Conservation (phyloP, 331 rosid species). For the Ulmus americana region DNA sequence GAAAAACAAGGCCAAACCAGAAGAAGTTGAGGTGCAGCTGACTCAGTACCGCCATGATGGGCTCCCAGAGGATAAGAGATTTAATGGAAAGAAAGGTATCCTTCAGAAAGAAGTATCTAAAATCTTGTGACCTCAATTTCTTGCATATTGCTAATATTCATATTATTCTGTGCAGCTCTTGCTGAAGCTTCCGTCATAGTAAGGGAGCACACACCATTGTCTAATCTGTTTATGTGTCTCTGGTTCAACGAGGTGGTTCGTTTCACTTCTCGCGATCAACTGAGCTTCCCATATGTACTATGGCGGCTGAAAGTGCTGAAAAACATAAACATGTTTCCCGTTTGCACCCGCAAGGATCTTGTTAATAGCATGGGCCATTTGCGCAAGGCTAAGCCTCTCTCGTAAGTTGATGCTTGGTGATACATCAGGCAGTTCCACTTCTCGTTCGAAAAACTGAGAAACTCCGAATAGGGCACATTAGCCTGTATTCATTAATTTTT, state of each 20-base stretch:
- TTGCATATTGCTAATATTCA: conserved; percentile 1
- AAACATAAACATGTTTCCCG: conserved; percentile 74
- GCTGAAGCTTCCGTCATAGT: conserved; percentile 84
- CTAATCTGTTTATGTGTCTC: conserved; percentile 72
- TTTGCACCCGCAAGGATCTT: conserved; percentile 91
- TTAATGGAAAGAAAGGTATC: conserved; percentile 86
- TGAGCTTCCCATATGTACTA: conserved; percentile 87
- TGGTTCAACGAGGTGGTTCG: conserved; percentile 96
- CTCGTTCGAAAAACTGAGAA: neutral
- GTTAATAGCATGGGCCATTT: conserved; percentile 95
- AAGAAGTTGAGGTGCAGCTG: conserved; percentile 86
- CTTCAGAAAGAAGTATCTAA: neutral
- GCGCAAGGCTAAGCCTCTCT: conserved; percentile 87
- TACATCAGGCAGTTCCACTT: neutral
- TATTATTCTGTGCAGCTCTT: conserved; percentile 52
- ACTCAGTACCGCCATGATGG: conserved; percentile 70
- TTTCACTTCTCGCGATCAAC: conserved; percentile 92
- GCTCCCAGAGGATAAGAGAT: conserved; percentile 73
- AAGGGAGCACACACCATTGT: conserved; percentile 62
- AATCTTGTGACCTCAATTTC: too few species aligned
- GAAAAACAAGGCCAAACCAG: conserved; percentile 94
- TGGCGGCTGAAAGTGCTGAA: conserved; percentile 69
- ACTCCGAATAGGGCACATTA: neutral
- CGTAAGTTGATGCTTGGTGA: conserved; percentile 32
- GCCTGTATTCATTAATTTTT: neutral